Evolutionary conservation across 106 monocot species (phyloP), one percentile per base, ranked within the genome.

Genomic region (Dioscorea alata): DNA sequence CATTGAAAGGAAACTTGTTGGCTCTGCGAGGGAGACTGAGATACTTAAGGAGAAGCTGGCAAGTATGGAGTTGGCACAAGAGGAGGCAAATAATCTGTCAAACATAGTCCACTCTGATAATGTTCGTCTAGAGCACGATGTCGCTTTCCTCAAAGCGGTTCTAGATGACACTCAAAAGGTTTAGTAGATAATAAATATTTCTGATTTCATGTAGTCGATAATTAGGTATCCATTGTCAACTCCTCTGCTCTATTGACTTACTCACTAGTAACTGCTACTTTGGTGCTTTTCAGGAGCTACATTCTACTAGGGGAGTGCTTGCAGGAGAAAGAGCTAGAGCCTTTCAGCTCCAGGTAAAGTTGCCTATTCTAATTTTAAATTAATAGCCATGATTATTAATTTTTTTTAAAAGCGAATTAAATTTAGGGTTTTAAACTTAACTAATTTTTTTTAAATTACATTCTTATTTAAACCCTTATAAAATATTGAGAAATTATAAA

Each of bases 101-200:
- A 92, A 99, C 56, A 77, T 84, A 4, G 89, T 90, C 42, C 97
- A 99, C 22, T 75, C 89, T 25, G 89, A 93, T 61, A 99, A 99
- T 67, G 92, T 99, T 21, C 72, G 78, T 62, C 89, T 99, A 54
- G 97, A 99, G 70, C 97, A 92, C 61, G 92, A 99, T 71, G 97
- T 99, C 12, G 97, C 97, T 23, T 99, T 90, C 71, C 81, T 99
- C 6, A 99, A 99, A 78, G 97, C 97, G 12, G 73, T 97, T 73
- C 61, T 97, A 54, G 92, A 97, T 66, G 92, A 92, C 63, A 97
- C 92, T 48, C 89, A 92, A 70, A 97, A 97, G 87, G 97, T 87
- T 23, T 61, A 66, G 21, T 14, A 4, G 64, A 48, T 16, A 6
- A 63, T 1, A 13, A 33, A 42, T 64, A 12, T 50, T 32, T 64